phyloP scores from a whole-genome alignment of 192 early-diverging fungal genomes.

The Entomortierella parvispora region DNA sequence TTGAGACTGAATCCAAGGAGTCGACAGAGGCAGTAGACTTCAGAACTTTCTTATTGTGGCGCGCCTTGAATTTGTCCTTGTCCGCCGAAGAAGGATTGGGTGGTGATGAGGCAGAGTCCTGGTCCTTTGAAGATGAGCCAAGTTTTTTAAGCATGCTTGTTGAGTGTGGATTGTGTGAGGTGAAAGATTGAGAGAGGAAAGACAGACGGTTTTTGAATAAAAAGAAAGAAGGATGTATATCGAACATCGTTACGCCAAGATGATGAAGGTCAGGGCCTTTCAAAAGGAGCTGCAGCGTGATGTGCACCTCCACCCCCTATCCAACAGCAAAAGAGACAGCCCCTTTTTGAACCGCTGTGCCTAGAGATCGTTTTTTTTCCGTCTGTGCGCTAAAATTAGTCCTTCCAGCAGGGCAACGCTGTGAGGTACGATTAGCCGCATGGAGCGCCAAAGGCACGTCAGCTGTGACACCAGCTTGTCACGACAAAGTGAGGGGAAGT shows the following conservation, averaged over 20 bases:
- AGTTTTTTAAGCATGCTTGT: constrained; percentile 34
- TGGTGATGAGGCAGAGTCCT: background rate
- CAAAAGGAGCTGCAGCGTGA: constrained; percentile 35
- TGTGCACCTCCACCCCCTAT: constrained; percentile 28
- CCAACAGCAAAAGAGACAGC: background rate
- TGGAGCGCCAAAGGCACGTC: too few relatives aligned
- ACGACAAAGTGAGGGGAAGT: too few relatives aligned
- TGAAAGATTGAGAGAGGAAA: background rate
- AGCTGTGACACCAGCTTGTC: too few relatives aligned
- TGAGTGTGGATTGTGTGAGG: background rate
- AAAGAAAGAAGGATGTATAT: background rate
- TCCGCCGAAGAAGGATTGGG: background rate
- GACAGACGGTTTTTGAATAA: background rate
- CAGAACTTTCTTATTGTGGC: constrained; percentile 27
- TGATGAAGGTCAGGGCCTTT: background rate
- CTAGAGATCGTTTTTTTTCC: too few relatives aligned
- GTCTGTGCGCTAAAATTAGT: too few relatives aligned
- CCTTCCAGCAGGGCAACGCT: too few relatives aligned
- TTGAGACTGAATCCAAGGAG: constrained; percentile 27
- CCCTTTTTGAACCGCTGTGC: too few relatives aligned
- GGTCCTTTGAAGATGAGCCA: constrained; percentile 9
- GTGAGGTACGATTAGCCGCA: too few relatives aligned
- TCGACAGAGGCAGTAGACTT: constrained; percentile 14
- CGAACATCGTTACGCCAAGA: background rate
- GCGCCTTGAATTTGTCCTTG: constrained; percentile 21